Conservation (phyloP, 306 rosid genomes). For the Ormosia semicastrata region DNA sequence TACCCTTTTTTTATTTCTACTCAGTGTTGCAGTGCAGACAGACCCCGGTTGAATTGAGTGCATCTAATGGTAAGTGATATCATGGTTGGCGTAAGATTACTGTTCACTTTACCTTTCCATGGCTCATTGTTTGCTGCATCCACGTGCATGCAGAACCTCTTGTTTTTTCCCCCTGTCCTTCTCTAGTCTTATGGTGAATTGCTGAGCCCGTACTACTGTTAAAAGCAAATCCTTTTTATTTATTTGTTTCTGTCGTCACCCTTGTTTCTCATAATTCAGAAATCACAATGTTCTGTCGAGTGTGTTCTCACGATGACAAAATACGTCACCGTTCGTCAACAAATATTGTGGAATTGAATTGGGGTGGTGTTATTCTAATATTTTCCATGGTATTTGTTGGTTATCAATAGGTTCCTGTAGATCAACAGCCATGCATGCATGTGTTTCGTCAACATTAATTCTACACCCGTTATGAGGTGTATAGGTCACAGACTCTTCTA, state of each 20-base stretch:
- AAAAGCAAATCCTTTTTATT: background rate
- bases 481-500: background rate
- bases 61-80: background rate
- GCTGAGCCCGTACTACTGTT: background rate
- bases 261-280: background rate
- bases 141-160: background rate
- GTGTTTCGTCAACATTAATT: background rate
- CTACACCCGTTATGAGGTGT: background rate
- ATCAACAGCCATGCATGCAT: background rate
- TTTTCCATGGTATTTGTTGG: no score
- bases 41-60: background rate
- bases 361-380: no score
- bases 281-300: background rate
- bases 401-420: background rate
- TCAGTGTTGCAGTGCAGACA: no score
- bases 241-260: background rate
- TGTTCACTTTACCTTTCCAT: background rate
- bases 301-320: background rate
- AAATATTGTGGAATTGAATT: no score
- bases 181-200: background rate
- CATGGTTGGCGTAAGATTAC: conserved; percentile 3
- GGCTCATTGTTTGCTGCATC: background rate
- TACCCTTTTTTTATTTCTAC: no score
- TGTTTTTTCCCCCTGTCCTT: background rate
- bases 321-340: background rate